Evolutionary conservation across 2,329 filamentous ascomycete species (phyloP), one percentile per base, ranked within the genome.

Genomic region (Epichloe aotearoae): DNA sequence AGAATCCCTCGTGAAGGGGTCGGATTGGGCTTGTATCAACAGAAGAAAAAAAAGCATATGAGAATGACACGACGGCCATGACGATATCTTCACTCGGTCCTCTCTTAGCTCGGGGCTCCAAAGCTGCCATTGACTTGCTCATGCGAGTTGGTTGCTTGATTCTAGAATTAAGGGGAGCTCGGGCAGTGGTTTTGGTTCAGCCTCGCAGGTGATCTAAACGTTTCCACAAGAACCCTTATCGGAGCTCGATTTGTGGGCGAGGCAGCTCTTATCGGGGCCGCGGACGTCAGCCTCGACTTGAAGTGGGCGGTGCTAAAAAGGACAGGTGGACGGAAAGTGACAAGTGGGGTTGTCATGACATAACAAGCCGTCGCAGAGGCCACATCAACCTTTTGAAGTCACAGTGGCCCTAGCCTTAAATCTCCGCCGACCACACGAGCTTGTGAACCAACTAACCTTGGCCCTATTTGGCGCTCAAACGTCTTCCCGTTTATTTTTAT

Each of bases 341-440:
- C 26, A 30, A 36, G 49, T 43, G 48, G 26, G 26, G 26, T 30
- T 52, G 49, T 49, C 43, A 57, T 61, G 26, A 17, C 62, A 30
- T 26, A 4, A n/a, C 47, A 20, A 8, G 26, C 17, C n/a, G 12
- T 19, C 17, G 17, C 38, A 52, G 57, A 66, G 65, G 65, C 63
- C 65, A 67, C 65, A 62, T 67, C 60, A 58, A 62, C 63, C 58
- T 59, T 53, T 63, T 40, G 38, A 23, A 20, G 10, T 38, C 3
- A 30, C 30, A 30, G 30, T 30, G 30, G 10, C 1, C 30, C 30
- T 30, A 11, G 42, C 33, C 26, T 49, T 17, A 20, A 37, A 20
- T 17, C 15, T 34, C 17, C 14, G 26, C 23, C 42, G 14, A 30
- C 42, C n/a, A 12, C 19, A 43, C 20, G 1, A 44, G 19, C 33